A percentile compares a stretch with the other conserved stretches of the same genome.
These are phyloP conservation scores for Dalbergia cultrata DNA, from an alignment of 306 rosid species.

Conservation along the genomic window DNA sequence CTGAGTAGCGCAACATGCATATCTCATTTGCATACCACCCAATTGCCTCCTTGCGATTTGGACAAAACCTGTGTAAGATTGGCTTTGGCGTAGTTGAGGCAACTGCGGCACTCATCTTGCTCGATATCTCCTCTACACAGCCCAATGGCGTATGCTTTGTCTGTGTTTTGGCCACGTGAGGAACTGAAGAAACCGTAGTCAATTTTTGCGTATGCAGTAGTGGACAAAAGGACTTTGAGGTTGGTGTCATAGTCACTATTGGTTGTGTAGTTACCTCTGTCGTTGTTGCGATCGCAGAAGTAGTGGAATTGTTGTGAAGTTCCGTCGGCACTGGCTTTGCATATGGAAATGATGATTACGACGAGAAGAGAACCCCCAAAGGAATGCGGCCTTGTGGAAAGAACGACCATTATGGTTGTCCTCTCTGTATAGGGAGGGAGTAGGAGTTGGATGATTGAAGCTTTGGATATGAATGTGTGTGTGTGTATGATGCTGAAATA, in stretches of 20 bases:
- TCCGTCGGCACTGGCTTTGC: not conserved
- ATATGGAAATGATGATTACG: not conserved
- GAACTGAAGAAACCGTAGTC: slow-evolving; percentile 44
- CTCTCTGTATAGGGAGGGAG: not conserved
- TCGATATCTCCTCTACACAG: slow-evolving; percentile 59
- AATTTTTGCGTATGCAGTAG: slow-evolving; percentile 1
- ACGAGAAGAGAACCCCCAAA: not conserved
- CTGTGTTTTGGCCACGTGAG: slow-evolving; percentile 38
- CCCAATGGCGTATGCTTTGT: slow-evolving; percentile 42
- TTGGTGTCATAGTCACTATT: slow-evolving; percentile 46
- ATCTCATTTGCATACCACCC: slow-evolving; percentile 44
- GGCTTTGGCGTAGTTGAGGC: slow-evolving; percentile 43
- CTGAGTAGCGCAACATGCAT: slow-evolving; percentile 57
- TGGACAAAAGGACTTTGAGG: slow-evolving; percentile 48
- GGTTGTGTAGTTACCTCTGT: slow-evolving; percentile 53
- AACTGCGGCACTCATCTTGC: slow-evolving; percentile 38
- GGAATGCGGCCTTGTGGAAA: too few species aligned
- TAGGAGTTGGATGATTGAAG: not conserved
- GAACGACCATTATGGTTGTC: not conserved
- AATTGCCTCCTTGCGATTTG: slow-evolving; percentile 54
- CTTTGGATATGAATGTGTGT: not conserved
- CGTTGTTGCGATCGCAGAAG: not conserved
- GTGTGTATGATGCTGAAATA: not conserved
- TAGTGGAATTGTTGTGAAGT: not conserved
- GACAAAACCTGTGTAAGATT: slow-evolving; percentile 47